Evolutionary conservation across 768 basidiomycete genomes (phyloP), one percentile per base, ranked within the genome.

Genomic region (Symmetrospora coprosmae): DNA sequence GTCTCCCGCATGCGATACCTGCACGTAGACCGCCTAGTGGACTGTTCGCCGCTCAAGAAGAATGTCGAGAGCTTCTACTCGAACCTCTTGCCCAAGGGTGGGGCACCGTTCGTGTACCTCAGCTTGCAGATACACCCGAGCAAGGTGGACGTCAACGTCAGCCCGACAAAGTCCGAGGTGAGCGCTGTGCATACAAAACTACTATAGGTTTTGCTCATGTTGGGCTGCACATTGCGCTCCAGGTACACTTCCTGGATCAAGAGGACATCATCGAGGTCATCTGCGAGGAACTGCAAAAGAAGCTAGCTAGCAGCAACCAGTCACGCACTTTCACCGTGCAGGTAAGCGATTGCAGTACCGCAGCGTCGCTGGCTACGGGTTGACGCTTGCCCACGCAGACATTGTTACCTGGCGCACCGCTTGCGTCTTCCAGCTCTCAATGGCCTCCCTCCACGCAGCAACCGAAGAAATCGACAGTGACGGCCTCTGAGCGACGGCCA

Each of bases 141-240:
- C 30, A 82, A 85, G 25, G 84, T 99, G 17, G 94, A 99, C 67
- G 91, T 96, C 53, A 99, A 99, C 67, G 89, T 97, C 7, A 91
- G 96, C 70, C 94, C 92, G 0, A 97, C 94, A 1, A 99, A 99
- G 71, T 84, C 86, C 43, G 91, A 96, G 71, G 89, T 72, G 25
- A n/a, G n/a, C n/a, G n/a, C n/a, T n/a, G n/a, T n/a, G n/a, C n/a
- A n/a, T n/a, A n/a, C n/a, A n/a, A n/a, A n/a, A n/a, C n/a, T n/a
- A n/a, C n/a, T n/a, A n/a, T n/a, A n/a, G 61, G 69, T 2, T n/a
- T n/a, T n/a, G 67, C 30, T 66, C 38, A 39, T 39, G 14, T 13
- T 39, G 38, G 38, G 14, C 38, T 39, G 38, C 19, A 19, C 13
- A 13, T 39, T 13, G 13, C 38, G 38, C 14, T 39, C 19, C 19